These are phyloP conservation scores for Otatea glauca DNA, from an alignment of 176 grass and related monocot species.

Conservation along the genomic window DNA sequence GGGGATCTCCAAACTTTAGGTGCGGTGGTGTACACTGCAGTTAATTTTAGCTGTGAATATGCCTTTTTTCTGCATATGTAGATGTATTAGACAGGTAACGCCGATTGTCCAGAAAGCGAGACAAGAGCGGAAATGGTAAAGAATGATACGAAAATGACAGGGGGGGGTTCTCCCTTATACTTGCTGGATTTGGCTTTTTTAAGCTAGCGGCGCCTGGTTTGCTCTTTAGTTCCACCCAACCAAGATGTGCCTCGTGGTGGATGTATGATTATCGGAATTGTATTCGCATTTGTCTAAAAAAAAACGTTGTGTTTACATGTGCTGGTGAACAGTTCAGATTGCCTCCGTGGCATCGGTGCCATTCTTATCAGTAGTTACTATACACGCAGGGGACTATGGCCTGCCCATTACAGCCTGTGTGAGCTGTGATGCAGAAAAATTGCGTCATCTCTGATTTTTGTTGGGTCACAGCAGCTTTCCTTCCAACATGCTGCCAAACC, in stretches of 20 bases:
- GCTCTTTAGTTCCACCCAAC: neutral
- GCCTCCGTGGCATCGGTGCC: neutral
- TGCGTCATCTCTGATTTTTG: neutral
- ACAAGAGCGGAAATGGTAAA: neutral
- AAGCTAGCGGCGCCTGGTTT: neutral
- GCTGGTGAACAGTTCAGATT: no score
- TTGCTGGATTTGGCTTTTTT: slow-evolving; percentile 4
- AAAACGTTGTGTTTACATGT: no score
- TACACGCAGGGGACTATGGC: no score
- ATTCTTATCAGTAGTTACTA: neutral
- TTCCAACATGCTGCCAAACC: no score
- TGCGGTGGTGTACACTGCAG: no score
- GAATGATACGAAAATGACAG: slow-evolving; percentile 30
- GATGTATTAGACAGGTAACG: neutral
- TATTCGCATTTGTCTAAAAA: neutral
- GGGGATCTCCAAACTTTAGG: neutral
- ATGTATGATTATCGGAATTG: neutral
- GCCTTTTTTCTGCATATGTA: neutral
- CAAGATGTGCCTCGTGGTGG: neutral
- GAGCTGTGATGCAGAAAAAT: neutral
- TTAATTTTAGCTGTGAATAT: neutral
- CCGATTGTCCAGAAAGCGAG: neutral
- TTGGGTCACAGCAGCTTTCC: no score
- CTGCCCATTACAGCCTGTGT: no score
- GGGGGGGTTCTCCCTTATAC: neutral